phyloP scores from a whole-genome alignment of 768 basidiomycete species.

The Tephrocybe sp. region DNA sequence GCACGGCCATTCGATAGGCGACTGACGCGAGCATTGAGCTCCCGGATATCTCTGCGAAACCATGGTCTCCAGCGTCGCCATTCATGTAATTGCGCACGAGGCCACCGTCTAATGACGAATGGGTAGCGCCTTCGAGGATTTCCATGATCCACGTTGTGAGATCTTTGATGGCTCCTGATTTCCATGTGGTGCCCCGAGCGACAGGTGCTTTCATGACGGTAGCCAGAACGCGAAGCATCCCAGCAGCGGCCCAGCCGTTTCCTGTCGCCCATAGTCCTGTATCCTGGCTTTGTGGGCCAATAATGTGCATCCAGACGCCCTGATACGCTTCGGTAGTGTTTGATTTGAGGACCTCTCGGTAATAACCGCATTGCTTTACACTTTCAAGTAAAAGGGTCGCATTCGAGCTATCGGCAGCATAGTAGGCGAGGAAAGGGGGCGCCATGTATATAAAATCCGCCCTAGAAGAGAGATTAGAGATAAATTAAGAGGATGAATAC shows the following conservation, averaged over 20 bases:
- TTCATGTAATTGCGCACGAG: conserved; percentile 42
- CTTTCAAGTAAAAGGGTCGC: conserved; percentile 31
- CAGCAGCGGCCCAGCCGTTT: conserved; percentile 73
- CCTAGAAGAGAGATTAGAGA: conserved; percentile 23
- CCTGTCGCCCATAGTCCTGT: conserved; percentile 48
- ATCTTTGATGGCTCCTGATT: conserved; percentile 21
- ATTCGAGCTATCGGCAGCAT: conserved; percentile 37
- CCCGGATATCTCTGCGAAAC: conserved; percentile 45
- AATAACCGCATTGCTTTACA: conserved; percentile 37
- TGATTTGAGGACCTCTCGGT: conserved; percentile 34
- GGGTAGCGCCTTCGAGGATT: conserved; percentile 42
- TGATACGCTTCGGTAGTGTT: conserved; percentile 23
- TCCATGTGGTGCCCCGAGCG: conserved; percentile 21
- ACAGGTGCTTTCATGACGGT: conserved; percentile 40
- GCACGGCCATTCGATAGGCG: conserved; percentile 39
- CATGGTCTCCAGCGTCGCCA: conserved; percentile 21
- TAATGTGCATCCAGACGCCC: conserved; percentile 42
- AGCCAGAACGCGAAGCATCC: conserved; percentile 59
- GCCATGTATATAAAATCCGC: conserved; percentile 53
- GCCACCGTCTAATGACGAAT: conserved; percentile 27
- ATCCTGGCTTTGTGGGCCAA: conserved; percentile 38
- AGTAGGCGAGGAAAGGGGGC: conserved; percentile 49
- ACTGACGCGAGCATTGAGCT: conserved; percentile 37
- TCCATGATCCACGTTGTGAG: conserved; percentile 34
- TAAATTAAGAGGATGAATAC: not conserved